These are phyloP conservation scores for Desmodesmus armatus DNA, from an alignment of 139 green algal genomes.

Conservation along the genomic window DNA sequence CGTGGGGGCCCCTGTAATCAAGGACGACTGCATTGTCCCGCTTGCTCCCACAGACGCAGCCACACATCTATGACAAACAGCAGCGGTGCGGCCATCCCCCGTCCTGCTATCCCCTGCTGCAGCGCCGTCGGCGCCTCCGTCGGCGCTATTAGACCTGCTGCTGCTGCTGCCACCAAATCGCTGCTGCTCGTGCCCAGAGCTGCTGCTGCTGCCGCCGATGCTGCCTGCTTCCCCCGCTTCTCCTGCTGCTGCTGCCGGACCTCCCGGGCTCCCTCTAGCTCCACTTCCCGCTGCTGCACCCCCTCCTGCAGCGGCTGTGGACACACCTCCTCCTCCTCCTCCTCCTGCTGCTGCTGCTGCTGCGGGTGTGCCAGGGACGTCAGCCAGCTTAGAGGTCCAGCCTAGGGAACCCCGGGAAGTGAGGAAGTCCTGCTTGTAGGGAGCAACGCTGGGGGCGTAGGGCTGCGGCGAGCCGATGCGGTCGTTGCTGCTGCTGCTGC, in stretches of 20 bases:
- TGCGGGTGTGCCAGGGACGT: slow-evolving; percentile 1
- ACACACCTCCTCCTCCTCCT: too few species aligned
- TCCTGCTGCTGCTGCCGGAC: not conserved
- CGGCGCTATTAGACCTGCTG: not conserved
- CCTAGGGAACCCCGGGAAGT: not conserved
- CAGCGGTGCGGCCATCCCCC: too few species aligned
- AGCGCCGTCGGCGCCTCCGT: not conserved
- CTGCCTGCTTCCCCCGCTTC: not conserved
- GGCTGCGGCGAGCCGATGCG: slow-evolving; percentile 4
- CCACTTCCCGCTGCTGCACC: not conserved
- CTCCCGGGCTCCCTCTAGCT: not conserved
- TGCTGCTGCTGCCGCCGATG: not conserved
- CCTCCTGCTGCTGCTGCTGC: slow-evolving; percentile 2
- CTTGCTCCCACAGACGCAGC: too few species aligned
- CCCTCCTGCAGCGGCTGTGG: not conserved
- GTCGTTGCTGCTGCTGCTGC: slow-evolving; percentile 13
- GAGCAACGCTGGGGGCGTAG: slow-evolving; percentile 39
- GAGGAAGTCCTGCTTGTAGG: slow-evolving; percentile 35
- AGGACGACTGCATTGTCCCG: too few species aligned
- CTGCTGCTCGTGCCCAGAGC: not conserved
- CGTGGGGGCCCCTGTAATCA: too few species aligned
- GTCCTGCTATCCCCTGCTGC: too few species aligned
- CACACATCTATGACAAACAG: too few species aligned
- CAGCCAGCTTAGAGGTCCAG: slow-evolving; percentile 35
- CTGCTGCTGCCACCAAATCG: not conserved